Evolutionary conservation across 768 basidiomycete genomes (phyloP).

Genomic region (Tricholoma bakamatsutake): DNA sequence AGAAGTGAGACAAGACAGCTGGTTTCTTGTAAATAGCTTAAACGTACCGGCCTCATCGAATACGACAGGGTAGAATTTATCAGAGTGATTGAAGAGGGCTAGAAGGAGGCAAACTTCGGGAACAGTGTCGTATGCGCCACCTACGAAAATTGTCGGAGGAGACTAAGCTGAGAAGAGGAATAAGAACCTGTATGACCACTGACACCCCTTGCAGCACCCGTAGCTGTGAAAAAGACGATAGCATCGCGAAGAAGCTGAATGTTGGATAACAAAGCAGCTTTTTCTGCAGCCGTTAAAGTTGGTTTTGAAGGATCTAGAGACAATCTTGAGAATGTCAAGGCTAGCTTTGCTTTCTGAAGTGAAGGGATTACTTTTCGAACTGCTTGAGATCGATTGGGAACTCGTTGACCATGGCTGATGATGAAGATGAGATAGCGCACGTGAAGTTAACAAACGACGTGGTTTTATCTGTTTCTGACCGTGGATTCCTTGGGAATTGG

Average conservation of each 20-base stretch:
- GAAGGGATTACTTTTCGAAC: slow-evolving; percentile 50
- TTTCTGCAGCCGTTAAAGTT: slow-evolving; percentile 59
- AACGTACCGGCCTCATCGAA: slow-evolving; percentile 78
- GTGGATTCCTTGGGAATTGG: background rate
- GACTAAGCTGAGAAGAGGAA: background rate
- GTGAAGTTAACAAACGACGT: no score
- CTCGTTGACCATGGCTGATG: slow-evolving; percentile 19
- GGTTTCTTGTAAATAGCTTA: background rate
- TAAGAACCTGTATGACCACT: slow-evolving; percentile 75
- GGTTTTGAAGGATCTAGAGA: slow-evolving; percentile 66
- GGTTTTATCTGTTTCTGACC: no score
- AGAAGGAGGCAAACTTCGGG: slow-evolving; percentile 82
- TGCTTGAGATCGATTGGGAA: slow-evolving; percentile 78
- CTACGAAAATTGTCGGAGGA: slow-evolving; percentile 19
- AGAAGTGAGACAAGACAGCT: slow-evolving; percentile 4
- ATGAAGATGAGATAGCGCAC: no score
- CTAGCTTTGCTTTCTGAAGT: background rate
- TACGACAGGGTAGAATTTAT: slow-evolving; percentile 61
- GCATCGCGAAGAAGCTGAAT: slow-evolving; percentile 80
- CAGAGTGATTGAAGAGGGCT: slow-evolving; percentile 59
- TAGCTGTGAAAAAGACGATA: slow-evolving; percentile 82
- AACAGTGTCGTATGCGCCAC: slow-evolving; percentile 70
- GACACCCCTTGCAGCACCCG: slow-evolving; percentile 79
- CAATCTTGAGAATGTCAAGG: slow-evolving; percentile 36
- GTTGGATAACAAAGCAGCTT: slow-evolving; percentile 52